Base-by-base conservation (phyloP, 2,329 filamentous ascomycete species). In the Neoascochyta sp. region DNA sequence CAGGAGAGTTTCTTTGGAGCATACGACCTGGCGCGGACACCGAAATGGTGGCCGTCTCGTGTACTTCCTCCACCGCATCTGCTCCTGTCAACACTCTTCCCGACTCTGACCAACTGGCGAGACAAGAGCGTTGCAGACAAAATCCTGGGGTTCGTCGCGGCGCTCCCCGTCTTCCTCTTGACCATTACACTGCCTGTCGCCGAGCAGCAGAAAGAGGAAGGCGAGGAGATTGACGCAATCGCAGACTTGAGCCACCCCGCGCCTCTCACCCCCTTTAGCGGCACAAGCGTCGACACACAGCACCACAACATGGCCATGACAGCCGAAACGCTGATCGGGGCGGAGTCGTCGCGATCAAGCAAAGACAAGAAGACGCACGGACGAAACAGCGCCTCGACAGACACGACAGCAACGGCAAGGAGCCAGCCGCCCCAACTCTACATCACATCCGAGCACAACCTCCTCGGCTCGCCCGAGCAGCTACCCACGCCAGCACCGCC, bases 131-230 rank as follows among this genome's bases (percentile, higher is more conserved):
- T 83, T n/a, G 87, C 81, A 79, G 89, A 90, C 50, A 88, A 85
- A 53, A 66, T 88, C 24, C 67, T 95, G 26, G 90, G 87, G 22
- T 51, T 92, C 8, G 73, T 93, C 20, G 89, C 89, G 6, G 81
- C 87, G n/a, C 86, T 89, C 1, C 93, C 84, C 48, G 87, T 98
- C 20, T 86, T 98, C 41, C 66, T 96, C 2, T 71, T 98, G 4
- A 90, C 90, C 1, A 79, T 92, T 25, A 98, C 92, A 0, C 64
- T 98, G 4, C 92, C 93, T 0, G 88, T 98, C 1, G 86, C 95
- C 5, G 90, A 96, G 50, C 76, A 76, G 1, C 72, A 76, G 12
- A 70, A 64, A 19, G 59, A 58, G 1, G 68, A 72, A 4, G 59
- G 65, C 6, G 45, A 43, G 3, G 38, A 28, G 8, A 37, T 41